Base-by-base conservation (phyloP, 1,139 yeast genomes). In the Yamadazyma mexicana region DNA sequence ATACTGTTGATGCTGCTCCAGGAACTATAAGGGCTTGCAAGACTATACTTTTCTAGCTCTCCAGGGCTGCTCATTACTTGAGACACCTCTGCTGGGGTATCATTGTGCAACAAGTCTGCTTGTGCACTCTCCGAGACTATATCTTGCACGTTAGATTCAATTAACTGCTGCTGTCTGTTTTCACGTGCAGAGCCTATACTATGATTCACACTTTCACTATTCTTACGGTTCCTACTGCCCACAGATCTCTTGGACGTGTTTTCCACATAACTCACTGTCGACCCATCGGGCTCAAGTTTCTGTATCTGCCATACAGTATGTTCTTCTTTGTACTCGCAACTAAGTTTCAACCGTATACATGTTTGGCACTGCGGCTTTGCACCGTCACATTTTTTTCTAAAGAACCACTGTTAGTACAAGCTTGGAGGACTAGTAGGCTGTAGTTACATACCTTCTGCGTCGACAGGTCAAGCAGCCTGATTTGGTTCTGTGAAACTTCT, bases 341-440 rank as follows among this genome's bases (percentile, higher is more conserved):
- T 42, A 2, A 44, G 17, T n/a, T 40, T 24, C 11, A 44, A 29
- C 24, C 46, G 31, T 4, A 23, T 20, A 38, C 47, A 44, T 3
- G 42, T 38, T 2, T 16, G 26, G 30, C 47, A 44, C 6, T 11
- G 25, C 3, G 47, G 47, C 24, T 40, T 44, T 3, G 20, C 14
- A 2, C 35, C 38, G 29, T 44, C 47, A 40, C 47, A 44, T 24
- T 40, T 42, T 31, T 44, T 44, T 38, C 43, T 40, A 30, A 2
- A 18, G 3, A 34, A 32, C n/a, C 33, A 35, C 39, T 17, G 10
- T 38, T 20, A 24, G 15, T 16, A 10, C 5, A 15, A 14, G 15
- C 4, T 5, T 25, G 14, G 18, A 33, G 5, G 11, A 8, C 14
- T 10, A 25, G 12, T 10, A 22, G 10, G 9, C 5, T 10, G 17